Percentiles rank a stretch among this genome's conserved stretches.
Conservation (phyloP, 192 early-diverging fungal species). For the Coemansia javaensis region DNA sequence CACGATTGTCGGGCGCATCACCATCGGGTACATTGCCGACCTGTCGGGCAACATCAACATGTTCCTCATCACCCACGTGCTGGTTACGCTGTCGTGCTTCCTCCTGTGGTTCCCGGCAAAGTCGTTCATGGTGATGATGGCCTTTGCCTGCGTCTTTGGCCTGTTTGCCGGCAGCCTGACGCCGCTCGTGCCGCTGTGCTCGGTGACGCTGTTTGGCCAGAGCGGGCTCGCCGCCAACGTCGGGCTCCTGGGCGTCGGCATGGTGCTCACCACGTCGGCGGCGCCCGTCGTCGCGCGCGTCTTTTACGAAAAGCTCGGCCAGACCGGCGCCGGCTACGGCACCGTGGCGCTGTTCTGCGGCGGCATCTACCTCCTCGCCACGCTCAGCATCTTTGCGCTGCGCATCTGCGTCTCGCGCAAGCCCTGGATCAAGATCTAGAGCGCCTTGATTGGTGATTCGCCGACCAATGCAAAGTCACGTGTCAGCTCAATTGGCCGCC, state of each 20-base stretch:
- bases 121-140: slow-evolving; percentile 47
- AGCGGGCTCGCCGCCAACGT: slow-evolving; percentile 49
- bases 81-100: slow-evolving; percentile 47
- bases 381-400: slow-evolving; percentile 46
- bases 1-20: slow-evolving; percentile 58
- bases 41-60: slow-evolving; percentile 51
- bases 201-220: slow-evolving; percentile 51
- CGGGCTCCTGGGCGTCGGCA: slow-evolving; percentile 44
- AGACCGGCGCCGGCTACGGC: slow-evolving; percentile 45
- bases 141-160: slow-evolving; percentile 48
- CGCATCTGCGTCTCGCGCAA: slow-evolving; percentile 40
- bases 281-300: slow-evolving; percentile 44
- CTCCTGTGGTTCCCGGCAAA: slow-evolving; percentile 52
- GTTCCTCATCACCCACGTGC: slow-evolving; percentile 46
- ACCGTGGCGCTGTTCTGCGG: slow-evolving; percentile 49
- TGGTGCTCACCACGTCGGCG: slow-evolving; percentile 47
- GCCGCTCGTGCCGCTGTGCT: slow-evolving; percentile 48
- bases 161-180: slow-evolving; percentile 50
- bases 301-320: slow-evolving; percentile 46
- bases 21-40: slow-evolving; percentile 63
- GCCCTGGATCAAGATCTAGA: slow-evolving; percentile 39
- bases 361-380: slow-evolving; percentile 41
- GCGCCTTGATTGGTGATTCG: no score
- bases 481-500: no score
- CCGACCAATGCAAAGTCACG: no score